A percentile compares a stretch with the other conserved stretches of the same genome.
Evolutionary conservation across 2,329 filamentous ascomycete species (phyloP).

Genomic region (Stagonosporopsis tanaceti): DNA sequence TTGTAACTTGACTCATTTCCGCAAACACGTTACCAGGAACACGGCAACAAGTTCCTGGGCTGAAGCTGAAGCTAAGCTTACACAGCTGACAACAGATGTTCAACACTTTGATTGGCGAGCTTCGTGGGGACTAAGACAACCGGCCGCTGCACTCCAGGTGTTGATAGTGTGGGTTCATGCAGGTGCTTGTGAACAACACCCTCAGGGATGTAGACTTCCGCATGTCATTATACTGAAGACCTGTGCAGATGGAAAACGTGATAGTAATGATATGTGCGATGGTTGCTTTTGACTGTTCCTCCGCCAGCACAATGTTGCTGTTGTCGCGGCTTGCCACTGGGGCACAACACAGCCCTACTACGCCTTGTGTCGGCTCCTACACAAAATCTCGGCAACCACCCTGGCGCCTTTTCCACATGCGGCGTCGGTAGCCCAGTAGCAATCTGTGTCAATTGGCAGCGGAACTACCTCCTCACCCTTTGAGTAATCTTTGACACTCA

Average conservation of each 20-base stretch:
- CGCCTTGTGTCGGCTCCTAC: conserved; percentile 14
- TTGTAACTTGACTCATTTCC: conserved; percentile 12
- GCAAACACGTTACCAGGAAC: conserved; percentile 1
- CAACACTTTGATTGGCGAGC: conserved; percentile 11
- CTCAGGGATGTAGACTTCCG: neutral
- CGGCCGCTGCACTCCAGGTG: conserved; percentile 12
- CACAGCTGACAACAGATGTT: conserved; percentile 5
- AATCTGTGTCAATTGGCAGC: conserved; percentile 8
- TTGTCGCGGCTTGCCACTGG: neutral
- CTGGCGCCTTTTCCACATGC: conserved; percentile 1
- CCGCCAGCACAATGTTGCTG: neutral
- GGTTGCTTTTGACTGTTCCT: neutral
- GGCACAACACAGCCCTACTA: conserved; percentile 16
- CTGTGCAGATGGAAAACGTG: neutral
- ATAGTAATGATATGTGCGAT: neutral
- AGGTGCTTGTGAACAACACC: conserved; percentile 1
- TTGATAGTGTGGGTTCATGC: conserved; percentile 15
- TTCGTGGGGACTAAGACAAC: conserved; percentile 5
- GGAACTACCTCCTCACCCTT: conserved; percentile 6
- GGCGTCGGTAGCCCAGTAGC: conserved; percentile 4
- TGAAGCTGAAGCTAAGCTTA: conserved; percentile 10
- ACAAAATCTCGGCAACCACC: conserved; percentile 8
- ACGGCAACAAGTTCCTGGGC: conserved; percentile 3
- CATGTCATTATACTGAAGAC: conserved; percentile 8
- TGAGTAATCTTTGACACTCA: conserved; percentile 8